A percentile compares a stretch with the other conserved stretches of the same genome.
These are phyloP conservation scores for Bondarzewia mesenterica DNA, from an alignment of 1,284 basidiomycete species.

Conservation along the genomic window DNA sequence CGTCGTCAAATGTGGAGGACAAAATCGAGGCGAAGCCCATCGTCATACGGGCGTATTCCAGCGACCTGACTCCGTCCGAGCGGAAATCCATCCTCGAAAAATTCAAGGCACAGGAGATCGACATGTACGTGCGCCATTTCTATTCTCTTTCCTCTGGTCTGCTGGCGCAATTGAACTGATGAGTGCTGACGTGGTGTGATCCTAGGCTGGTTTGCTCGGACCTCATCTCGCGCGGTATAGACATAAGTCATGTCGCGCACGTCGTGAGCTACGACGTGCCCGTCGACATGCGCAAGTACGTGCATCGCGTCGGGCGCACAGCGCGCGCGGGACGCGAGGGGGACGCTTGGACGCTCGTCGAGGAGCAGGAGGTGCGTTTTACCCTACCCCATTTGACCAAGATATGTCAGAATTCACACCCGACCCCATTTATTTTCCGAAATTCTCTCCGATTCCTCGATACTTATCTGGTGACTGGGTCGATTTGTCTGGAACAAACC, in stretches of 20 bases:
- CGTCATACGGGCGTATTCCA: slow-evolving; percentile 72
- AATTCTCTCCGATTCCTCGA: too few species aligned
- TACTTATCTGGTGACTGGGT: too few species aligned
- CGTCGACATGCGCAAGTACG: slow-evolving; percentile 96
- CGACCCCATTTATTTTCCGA: too few species aligned
- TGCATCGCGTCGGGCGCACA: slow-evolving; percentile 92
- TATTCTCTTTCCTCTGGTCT: neutral
- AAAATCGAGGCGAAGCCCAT: slow-evolving; percentile 23
- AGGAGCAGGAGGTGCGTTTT: slow-evolving; percentile 82
- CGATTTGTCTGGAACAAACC: too few species aligned
- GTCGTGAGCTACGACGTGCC: slow-evolving; percentile 94
- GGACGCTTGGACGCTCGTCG: slow-evolving; percentile 90
- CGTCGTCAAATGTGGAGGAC: slow-evolving; percentile 12
- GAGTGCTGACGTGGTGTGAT: neutral
- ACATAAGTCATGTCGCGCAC: slow-evolving; percentile 85
- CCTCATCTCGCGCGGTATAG: slow-evolving; percentile 94
- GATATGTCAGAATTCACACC: too few species aligned
- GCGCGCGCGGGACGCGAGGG: slow-evolving; percentile 85
- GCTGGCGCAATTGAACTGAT: neutral
- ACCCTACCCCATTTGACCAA: neutral
- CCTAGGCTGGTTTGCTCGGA: slow-evolving; percentile 90
- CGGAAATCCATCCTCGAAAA: slow-evolving; percentile 72
- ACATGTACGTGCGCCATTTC: slow-evolving; percentile 50
- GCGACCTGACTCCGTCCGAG: slow-evolving; percentile 72
- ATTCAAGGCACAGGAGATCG: slow-evolving; percentile 77